Evolutionary conservation across 176 grass and related monocot genomes (phyloP), one percentile per base, ranked within the genome.

Genomic region (Lolium perenne): DNA sequence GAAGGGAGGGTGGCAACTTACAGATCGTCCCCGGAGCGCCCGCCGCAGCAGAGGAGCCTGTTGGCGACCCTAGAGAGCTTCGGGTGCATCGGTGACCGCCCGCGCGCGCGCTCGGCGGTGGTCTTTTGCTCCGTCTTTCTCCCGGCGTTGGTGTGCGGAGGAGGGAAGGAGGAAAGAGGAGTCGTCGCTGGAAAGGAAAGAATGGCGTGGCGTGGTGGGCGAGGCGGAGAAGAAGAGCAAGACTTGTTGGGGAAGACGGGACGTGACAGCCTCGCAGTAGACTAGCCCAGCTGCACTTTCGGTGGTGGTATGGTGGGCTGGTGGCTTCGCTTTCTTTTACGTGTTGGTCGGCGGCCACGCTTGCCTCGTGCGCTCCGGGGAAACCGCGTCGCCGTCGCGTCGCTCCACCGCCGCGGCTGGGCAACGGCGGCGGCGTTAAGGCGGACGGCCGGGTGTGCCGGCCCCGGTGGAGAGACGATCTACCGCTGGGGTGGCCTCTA

Each of bases 11-110:
- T 8, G 63, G 46, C 25, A 83, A 83, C 87, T 85, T 78, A 92
- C 84, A 85, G 29, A 77, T 92, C 92, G 71, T 90, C 90, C 32
- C 81, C 47, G 63, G 90, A 62, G 77, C 54, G 23, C 26, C 80
- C 87, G 43, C 29, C 70, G 82, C 91, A 97, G 82, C 91, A 91
- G 73, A 94, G 74, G 61, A 96, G 32, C 86, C 82, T 88, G 85
- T 76, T 83, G 80, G 85, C 88, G 51, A 84, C 75, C 86, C 86
- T 80, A 71, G 83, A 81, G 35, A 93, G 68, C 80, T 82, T 93
- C 16, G 80, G 83, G 76, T 90, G 83, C 90, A 92, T 92, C 79
- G 77, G 62, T 65, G 55, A 35, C n/a, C n/a, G 26, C 26, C 29
- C 51, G 61, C 68, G 11, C 40, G 50, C 26, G 0, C 17, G 17